Conservation (phyloP, 331 rosid genomes). For the Rhamnella rubrinervis region DNA sequence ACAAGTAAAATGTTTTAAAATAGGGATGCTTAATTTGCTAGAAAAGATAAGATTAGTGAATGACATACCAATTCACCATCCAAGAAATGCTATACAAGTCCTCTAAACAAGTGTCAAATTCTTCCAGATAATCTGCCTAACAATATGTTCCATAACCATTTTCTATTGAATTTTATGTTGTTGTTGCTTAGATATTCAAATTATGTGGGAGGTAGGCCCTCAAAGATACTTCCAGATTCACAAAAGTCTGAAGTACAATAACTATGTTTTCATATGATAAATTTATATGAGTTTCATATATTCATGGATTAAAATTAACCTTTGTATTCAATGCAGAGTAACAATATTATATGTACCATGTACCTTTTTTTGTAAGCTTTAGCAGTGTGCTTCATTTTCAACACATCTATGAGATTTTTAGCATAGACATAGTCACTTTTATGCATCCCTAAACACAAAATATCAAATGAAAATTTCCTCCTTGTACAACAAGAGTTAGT, state of each 20-base stretch:
- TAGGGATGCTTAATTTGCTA: no score
- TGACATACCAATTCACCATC: conserved; percentile 66
- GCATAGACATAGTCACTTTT: conserved; percentile 1
- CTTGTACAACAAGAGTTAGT: no score
- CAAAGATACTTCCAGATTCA: conserved; percentile 73
- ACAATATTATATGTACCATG: neutral
- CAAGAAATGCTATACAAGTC: conserved; percentile 67
- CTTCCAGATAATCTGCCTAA: neutral
- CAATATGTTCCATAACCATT: conserved; percentile 57
- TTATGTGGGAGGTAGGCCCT: conserved; percentile 61
- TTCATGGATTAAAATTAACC: no score
- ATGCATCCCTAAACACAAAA: conserved; percentile 42
- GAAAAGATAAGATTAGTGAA: neutral
- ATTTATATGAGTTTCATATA: no score
- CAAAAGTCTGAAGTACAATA: conserved; percentile 75
- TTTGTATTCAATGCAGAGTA: neutral
- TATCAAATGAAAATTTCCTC: no score
- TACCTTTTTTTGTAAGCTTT: conserved; percentile 50
- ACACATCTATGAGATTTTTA: conserved; percentile 32
- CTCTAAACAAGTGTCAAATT: conserved; percentile 53
- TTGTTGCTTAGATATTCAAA: conserved; percentile 51
- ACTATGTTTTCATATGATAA: conserved; percentile 14
- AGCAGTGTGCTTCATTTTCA: conserved; percentile 46
- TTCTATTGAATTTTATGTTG: conserved; percentile 54
- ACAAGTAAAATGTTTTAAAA: no score